Base-by-base conservation (phyloP, 2,329 filamentous ascomycete genomes). In the Cercospora sp. region DNA sequence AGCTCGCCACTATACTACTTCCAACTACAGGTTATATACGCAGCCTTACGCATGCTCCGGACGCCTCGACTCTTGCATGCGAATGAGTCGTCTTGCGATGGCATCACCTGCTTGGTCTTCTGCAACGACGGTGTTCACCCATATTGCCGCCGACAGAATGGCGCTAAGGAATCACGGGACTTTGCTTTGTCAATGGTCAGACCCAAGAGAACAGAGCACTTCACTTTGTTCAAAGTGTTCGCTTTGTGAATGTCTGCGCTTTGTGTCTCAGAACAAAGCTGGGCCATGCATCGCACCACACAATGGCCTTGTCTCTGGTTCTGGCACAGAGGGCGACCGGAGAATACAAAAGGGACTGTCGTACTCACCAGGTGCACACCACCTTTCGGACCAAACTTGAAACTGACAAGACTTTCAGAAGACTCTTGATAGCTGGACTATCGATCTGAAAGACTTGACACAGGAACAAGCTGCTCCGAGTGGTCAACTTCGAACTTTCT, bases 341-440 rank as follows among this genome's bases (percentile, higher is more conserved):
- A 23, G 23, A 10, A 55, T 55, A 28, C 26, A 55, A 16, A 55
- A 55, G 48, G 48, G 3, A 9, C 7, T 9, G 23, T 9, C 48
- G 20, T 26, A 3, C 23, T 16, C 20, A 55, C 23, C 13, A 8
- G 6, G 26, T 28, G 23, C 23, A 26, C 23, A 23, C 1, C 5
- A 36, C 26, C 30, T 53, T 63, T 30, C 6, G 8, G n/a, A 36
- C 12, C 13, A 31, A 8, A 30, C 60, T 63, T 53, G 26, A n/a
- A 51, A 23, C 62, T 59, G 51, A 31, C 53, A 45, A 64, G 51
- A 23, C 62, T 59, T 31, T 31, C 23, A 13, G 28, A 31, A 13
- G 36, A 45, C 31, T 16, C 18, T 64, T 16, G 62, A 64, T 64
- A 64, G 62, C 62, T 59, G 62, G 62, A 51, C 62, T 64, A 59